phyloP scores from a whole-genome alignment of 495 filamentous ascomycete genomes.

The Jackrogersella multiformis region DNA sequence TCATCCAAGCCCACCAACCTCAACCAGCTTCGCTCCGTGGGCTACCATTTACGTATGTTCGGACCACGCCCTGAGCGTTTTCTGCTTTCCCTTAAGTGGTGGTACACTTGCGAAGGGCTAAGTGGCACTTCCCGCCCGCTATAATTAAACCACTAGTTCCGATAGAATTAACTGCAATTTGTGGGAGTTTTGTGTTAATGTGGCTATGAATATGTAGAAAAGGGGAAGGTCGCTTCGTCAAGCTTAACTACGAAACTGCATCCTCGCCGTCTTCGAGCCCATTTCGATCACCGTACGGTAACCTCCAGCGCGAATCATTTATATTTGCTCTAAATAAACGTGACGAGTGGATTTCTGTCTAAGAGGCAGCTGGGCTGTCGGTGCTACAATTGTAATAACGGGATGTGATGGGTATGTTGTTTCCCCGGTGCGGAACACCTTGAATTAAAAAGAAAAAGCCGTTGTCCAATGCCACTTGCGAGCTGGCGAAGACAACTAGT shows the following conservation, averaged over 20 bases:
- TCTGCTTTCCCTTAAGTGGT: slow-evolving; percentile 4
- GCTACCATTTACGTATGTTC: slow-evolving; percentile 30
- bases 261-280: slow-evolving; percentile 9
- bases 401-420: slow-evolving; percentile 42
- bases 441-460: background rate
- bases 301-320: slow-evolving; percentile 11
- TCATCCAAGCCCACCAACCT: slow-evolving; percentile 31
- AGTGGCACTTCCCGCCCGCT: slow-evolving; percentile 19
- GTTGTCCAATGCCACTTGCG: slow-evolving; percentile 4
- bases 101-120: slow-evolving; percentile 11
- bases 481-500: background rate
- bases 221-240: slow-evolving; percentile 24
- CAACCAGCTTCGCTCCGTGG: slow-evolving; percentile 7
- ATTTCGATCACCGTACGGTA: slow-evolving; percentile 15
- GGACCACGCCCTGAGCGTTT: background rate
- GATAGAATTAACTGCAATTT: slow-evolving; percentile 22
- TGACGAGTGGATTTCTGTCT: slow-evolving; percentile 3
- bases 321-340: slow-evolving; percentile 14
- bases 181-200: slow-evolving; percentile 27
- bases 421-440: slow-evolving; percentile 12
- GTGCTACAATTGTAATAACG: slow-evolving; percentile 29
- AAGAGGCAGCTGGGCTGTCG: slow-evolving; percentile 29
- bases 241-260: slow-evolving; percentile 15
- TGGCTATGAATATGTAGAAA: slow-evolving; percentile 31
- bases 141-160: slow-evolving; percentile 1